These are phyloP conservation scores for Senna tora DNA, from an alignment of 306 rosid species.

Conservation along the genomic window DNA sequence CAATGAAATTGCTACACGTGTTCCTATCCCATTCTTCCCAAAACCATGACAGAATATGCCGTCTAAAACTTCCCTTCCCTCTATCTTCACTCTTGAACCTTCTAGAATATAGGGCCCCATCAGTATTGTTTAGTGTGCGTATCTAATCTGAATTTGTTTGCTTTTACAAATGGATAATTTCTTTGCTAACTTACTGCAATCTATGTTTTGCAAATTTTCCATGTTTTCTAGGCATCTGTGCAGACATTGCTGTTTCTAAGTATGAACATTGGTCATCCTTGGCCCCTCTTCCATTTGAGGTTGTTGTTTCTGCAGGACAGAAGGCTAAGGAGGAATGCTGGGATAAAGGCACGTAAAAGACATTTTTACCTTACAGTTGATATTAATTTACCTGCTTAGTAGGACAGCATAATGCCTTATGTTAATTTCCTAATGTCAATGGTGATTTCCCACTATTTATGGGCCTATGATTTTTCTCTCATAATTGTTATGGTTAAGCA, in stretches of 20 bases:
- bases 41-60: no score
- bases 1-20: no score
- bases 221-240: slow-evolving; percentile 75
- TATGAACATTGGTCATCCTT: slow-evolving; percentile 94
- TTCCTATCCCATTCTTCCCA: no score
- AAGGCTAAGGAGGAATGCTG: slow-evolving; percentile 93
- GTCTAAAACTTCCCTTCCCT: no score
- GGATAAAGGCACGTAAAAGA: slow-evolving; percentile 70
- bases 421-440: slow-evolving; percentile 20
- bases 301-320: slow-evolving; percentile 96
- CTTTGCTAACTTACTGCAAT: slow-evolving; percentile 15
- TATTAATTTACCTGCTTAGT: slow-evolving; percentile 29
- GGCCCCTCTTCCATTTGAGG: slow-evolving; percentile 99
- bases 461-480: slow-evolving; percentile 21
- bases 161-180: slow-evolving; percentile 22
- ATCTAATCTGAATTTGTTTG: slow-evolving; percentile 35
- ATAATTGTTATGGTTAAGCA: slow-evolving; percentile 46
- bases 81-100: no score
- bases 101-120: no score
- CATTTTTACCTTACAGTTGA: slow-evolving; percentile 36
- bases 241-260: slow-evolving; percentile 87
- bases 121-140: slow-evolving; percentile 3
- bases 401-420: slow-evolving; percentile 29
- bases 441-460: slow-evolving; percentile 29
- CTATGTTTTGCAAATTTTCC: slow-evolving; percentile 38